phyloP scores from a whole-genome alignment of 2,329 filamentous ascomycete genomes.

The Pseudocercospora pini-densiflorae region DNA sequence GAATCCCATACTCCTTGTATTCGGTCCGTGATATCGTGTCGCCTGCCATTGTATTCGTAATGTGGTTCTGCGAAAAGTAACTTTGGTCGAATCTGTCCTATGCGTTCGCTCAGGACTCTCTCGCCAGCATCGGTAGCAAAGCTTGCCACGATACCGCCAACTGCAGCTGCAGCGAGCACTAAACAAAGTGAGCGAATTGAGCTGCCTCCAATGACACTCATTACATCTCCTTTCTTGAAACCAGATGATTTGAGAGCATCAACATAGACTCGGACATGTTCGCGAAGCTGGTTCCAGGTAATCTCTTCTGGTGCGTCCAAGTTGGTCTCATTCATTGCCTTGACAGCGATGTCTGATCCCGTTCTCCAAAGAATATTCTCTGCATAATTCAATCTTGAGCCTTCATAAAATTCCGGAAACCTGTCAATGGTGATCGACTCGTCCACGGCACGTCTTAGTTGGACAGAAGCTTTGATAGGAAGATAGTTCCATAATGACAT shows the following conservation, averaged over 20 bases:
- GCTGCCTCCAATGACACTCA: constrained; percentile 5
- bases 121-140: constrained; percentile 10
- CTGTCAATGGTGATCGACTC: constrained; percentile 13
- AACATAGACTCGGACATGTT: background rate
- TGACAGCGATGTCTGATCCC: background rate
- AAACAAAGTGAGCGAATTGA: background rate
- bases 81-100: constrained; percentile 3
- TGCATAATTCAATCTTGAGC: constrained; percentile 1
- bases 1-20: background rate
- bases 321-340: constrained; percentile 11
- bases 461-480: constrained; percentile 12
- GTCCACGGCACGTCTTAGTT: constrained; percentile 10
- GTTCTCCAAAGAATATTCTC: constrained; percentile 2
- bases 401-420: constrained; percentile 2
- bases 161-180: background rate
- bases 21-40: background rate
- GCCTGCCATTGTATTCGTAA: constrained; percentile 9
- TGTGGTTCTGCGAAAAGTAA: constrained; percentile 1
- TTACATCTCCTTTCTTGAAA: background rate
- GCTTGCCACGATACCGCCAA: background rate
- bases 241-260: background rate
- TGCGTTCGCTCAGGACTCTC: constrained; percentile 4
- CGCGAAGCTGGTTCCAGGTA: background rate
- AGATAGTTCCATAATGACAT: constrained; percentile 16
- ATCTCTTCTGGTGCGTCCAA: background rate